Conservation (phyloP, 805 yeast genomes). For the Wickerhamiella lipophila region DNA sequence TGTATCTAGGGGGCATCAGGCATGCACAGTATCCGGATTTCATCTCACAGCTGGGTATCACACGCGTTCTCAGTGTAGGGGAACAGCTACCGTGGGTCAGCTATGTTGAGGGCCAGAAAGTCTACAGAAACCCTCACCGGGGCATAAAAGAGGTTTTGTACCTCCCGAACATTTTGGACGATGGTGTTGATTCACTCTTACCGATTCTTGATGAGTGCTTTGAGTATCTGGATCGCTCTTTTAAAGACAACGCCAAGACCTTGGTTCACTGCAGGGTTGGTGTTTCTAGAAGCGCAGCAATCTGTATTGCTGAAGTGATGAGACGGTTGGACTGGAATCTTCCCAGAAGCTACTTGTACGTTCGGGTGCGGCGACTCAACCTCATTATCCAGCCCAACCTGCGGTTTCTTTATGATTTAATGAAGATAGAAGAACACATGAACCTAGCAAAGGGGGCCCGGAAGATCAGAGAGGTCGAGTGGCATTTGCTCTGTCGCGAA, state of each 20-base stretch:
- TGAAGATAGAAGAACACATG: conserved; percentile 47
- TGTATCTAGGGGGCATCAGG: conserved; percentile 69
- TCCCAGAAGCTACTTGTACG: conserved; percentile 72
- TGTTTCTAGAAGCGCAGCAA: conserved; percentile 88
- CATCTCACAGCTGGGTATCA: conserved; percentile 52
- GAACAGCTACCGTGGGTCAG: conserved; percentile 58
- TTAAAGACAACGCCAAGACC: conserved; percentile 28
- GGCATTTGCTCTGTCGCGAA: conserved; percentile 79
- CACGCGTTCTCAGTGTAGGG: conserved; percentile 73
- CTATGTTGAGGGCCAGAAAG: conserved; percentile 13
- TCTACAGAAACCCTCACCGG: neutral
- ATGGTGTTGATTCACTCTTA: conserved; percentile 72
- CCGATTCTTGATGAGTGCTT: conserved; percentile 50
- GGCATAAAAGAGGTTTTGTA: conserved; percentile 41
- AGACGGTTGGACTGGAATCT: conserved; percentile 51
- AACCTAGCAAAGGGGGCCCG: conserved; percentile 20
- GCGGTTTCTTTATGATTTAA: conserved; percentile 79
- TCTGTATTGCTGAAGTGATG: conserved; percentile 93
- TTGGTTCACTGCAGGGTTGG: conserved; percentile 93
- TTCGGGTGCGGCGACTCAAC: conserved; percentile 78
- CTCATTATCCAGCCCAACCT: conserved; percentile 90
- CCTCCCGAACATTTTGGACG: conserved; percentile 70
- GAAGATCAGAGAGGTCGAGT: conserved; percentile 55
- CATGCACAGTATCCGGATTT: conserved; percentile 68
- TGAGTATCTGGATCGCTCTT: conserved; percentile 43